A percentile compares a stretch with the other conserved stretches of the same genome.
These are phyloP conservation scores for Periconia macrospinosa DNA, from an alignment of 2,329 filamentous ascomycete species.

Conservation along the genomic window DNA sequence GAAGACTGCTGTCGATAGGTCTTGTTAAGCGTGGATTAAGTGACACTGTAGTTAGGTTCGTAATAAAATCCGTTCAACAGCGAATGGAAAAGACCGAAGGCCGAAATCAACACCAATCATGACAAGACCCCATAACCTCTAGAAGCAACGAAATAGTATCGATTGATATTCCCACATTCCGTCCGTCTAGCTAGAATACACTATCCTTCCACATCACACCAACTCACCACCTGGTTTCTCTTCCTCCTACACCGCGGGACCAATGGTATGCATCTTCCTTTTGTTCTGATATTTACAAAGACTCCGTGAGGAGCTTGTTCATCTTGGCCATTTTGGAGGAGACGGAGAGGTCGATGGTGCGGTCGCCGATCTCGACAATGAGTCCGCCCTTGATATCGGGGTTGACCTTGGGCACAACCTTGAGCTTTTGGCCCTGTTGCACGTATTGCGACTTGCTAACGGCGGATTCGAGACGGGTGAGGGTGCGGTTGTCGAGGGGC, in stretches of 20 bases:
- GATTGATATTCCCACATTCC: constrained; percentile 20
- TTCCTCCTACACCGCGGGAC: background rate
- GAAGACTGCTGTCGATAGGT: no score
- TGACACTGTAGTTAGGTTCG: no score
- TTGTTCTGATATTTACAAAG: constrained; percentile 72
- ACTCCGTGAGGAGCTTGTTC: constrained; percentile 98
- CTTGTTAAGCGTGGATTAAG: no score
- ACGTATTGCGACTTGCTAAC: constrained; percentile 88
- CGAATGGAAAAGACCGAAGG: no score
- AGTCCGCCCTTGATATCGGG: constrained; percentile 92
- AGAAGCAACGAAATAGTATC: constrained; percentile 3
- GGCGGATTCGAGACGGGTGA: constrained; percentile 82
- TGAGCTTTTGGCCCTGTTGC: constrained; percentile 93
- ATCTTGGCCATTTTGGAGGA: constrained; percentile 94
- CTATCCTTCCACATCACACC: constrained; percentile 19
- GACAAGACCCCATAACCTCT: background rate
- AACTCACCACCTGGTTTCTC: constrained; percentile 9
- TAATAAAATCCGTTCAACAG: no score
- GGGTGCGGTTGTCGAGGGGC: constrained; percentile 84
- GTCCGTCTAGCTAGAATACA: constrained; percentile 39
- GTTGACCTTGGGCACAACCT: constrained; percentile 95
- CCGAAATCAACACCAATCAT: no score
- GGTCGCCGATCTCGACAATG: constrained; percentile 94
- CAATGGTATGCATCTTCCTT: background rate
- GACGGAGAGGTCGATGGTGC: constrained; percentile 96